Evolutionary conservation across 257 asterid genomes (phyloP), one percentile per base, ranked within the genome.

Genomic region (Nicotiana sylvestris): DNA sequence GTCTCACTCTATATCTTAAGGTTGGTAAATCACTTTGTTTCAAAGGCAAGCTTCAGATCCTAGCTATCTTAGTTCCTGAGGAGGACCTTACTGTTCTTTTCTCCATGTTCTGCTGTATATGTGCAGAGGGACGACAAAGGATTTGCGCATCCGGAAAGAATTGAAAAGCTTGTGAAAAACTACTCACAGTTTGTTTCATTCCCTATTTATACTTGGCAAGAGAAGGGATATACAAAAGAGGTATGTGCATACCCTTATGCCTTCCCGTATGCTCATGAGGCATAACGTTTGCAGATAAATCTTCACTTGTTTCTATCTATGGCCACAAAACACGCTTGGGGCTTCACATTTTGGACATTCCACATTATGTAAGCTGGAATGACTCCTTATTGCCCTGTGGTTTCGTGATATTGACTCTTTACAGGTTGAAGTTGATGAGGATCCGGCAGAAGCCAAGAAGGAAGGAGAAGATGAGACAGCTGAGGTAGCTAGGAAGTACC

Each of bases 171-270:
- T 84, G 93, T 96, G 80, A 92, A 94, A 85, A 96, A 93, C 79
- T 96, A 96, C 86, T 96, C 99, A 8, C 97, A 85, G 83, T 96
- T 96, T 90, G 98, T 93, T 85, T 92, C 99, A 16, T 96, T 96
- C 92, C 99, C 99, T 81, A 96, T 96, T 68, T 94, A 92, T 87
- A 91, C 97, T n/a, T 96, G 98, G 99, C 95, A 96, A 88, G 99
- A 94, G 88, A 96, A 96, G 85, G 98, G 99, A 67, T 90, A 85
- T 81, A 91, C 98, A 17, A 96, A 94, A 88, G 99, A 96, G 99
- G 99, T 96, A 85, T 16, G 46, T 12, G 77, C 46, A 4, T 65
- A 12, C 21, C 70, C 70, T 65, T 29, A 5, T 13, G 43, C 18
- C 9, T 62, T 27, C 4, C 13, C 3, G 3, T 62, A 10, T 25